Base-by-base conservation (phyloP, 495 filamentous ascomycete species). In the Penicillium longicatenatum region DNA sequence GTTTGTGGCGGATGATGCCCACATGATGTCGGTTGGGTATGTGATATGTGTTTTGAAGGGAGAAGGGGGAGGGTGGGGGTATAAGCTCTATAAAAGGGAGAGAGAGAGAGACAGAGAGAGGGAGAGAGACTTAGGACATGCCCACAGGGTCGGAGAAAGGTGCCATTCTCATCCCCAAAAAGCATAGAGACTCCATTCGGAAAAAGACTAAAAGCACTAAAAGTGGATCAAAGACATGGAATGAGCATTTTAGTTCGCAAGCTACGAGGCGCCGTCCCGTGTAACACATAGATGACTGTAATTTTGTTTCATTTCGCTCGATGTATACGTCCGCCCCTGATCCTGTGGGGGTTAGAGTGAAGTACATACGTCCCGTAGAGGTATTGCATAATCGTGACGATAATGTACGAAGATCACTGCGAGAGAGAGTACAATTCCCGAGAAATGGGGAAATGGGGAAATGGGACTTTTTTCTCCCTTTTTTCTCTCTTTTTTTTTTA, bases 241-340 rank as follows among this genome's bases (percentile, higher is more conserved):
- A n/a, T 31, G 43, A 52, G 52, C 53, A 52, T 47, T 54, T 62
- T 63, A 65, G 61, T 64, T 55, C 58, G 37, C 48, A 55, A 60
- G 43, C 59, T 62, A 63, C 57, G n/a, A 57, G 64, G 44, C 54
- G 48, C 64, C 37, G 61, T 48, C 39, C 62, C 62, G 65, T 61
- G 66, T 69, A 64, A 69, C 66, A 69, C 56, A 49, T 68, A 61
- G 60, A 68, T 68, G 65, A 68, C 58, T 57, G 66, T 69, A 69
- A 69, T 66, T 59, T 29, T 39, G 53, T 49, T 63, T 63, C 53
- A 53, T 44, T 9, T 20, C 37, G 31, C 19, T 51, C 31, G 2
- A 6, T 12, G 7, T 20, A 16, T 30, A 10, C 29, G 12, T 35
- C 26, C 48, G 12, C 9, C 12, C 10, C 12, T 35, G n/a, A 35